Base-by-base conservation (phyloP, 1,284 basidiomycete genomes). In the Ustilago bromivora region DNA sequence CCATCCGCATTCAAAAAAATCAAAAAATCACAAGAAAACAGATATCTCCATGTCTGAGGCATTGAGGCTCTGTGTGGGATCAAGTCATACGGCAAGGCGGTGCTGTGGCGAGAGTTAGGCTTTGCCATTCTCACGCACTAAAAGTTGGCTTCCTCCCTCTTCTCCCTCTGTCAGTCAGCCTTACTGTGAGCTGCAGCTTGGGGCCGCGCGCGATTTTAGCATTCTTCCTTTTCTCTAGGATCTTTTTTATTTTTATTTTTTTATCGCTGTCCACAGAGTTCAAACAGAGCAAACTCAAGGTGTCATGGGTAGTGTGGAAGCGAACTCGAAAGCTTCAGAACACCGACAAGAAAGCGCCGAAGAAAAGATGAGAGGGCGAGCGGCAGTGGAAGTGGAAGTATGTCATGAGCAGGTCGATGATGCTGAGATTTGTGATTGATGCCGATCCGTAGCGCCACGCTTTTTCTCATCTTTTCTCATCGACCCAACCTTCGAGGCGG, bases 1-100 rank as follows among this genome's bases (percentile, higher is more conserved):
- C 61, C 52, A 62, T 62, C 61, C 53, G 46, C 43, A 62, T 56
- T 49, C 35, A 62, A 56, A 31, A 49, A 49, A 23, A 31, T 2
- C 23, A 23, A 23, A 46, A 46, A 46, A 17, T 13, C 12, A 46
- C 12, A 46, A 17, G 3, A 17, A 46, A 17, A 46, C n/a, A 9
- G 19, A 49, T 9, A 49, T 23, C n/a, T 23, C 13, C 46, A 49
- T 49, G 23, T 49, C 28, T 49, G n/a, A 23, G 23, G 19, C 46
- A 15, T 31, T 31, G n/a, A 23, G 46, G 23, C 12, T 23, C 46
- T 10, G 46, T 10, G 46, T 41, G 40, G 10, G 40, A 15, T 1
- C 40, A 17, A 41, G 12, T 41, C 13, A 41, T 17, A 28, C 23
- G n/a, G n/a, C 7, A 15, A 46, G 43, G 43, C 43, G 1, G 43